A percentile compares a stretch with the other conserved stretches of the same genome.
These are phyloP conservation scores for Gossypium longicalyx DNA, from an alignment of 345 rosid species.

Conservation along the genomic window DNA sequence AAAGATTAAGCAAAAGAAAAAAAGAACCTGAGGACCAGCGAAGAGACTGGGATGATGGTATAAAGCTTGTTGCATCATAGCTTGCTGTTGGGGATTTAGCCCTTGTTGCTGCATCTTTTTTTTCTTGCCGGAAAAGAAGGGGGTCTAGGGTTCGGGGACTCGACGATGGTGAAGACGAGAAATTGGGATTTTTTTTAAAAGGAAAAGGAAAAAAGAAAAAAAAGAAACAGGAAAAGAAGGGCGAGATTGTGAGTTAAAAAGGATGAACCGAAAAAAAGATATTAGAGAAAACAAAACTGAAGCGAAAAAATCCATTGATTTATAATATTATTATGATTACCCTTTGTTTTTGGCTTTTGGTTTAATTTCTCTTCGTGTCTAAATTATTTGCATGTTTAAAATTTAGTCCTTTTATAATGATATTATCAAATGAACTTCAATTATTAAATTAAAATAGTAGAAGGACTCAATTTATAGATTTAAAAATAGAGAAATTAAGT, in stretches of 20 bases:
- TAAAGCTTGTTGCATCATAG: constrained; percentile 51
- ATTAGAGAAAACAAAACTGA: too few relatives aligned
- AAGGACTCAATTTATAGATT: too few relatives aligned
- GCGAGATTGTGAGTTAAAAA: neutral
- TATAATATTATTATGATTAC: too few relatives aligned
- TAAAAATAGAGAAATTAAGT: too few relatives aligned
- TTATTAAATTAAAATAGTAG: too few relatives aligned
- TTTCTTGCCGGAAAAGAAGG: neutral
- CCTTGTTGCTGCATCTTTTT: constrained; percentile 50
- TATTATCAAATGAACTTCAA: too few relatives aligned
- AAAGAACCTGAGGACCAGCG: constrained; percentile 52
- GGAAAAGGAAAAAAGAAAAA: neutral
- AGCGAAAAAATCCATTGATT: too few relatives aligned
- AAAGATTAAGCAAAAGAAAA: neutral
- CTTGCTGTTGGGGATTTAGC: constrained; percentile 56
- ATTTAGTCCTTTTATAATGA: too few relatives aligned
- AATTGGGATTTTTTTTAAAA: neutral
- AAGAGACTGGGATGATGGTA: constrained; percentile 50
- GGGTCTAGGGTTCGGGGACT: constrained; percentile 18
- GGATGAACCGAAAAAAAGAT: neutral
- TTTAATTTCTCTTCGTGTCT: too few relatives aligned
- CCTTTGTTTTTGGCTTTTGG: too few relatives aligned
- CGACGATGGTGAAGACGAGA: neutral
- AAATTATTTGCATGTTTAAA: too few relatives aligned
- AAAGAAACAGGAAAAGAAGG: constrained; percentile 20